Evolutionary conservation across 202 grass and related monocot species (phyloP).

Genomic region (Elaeis oleifera): DNA sequence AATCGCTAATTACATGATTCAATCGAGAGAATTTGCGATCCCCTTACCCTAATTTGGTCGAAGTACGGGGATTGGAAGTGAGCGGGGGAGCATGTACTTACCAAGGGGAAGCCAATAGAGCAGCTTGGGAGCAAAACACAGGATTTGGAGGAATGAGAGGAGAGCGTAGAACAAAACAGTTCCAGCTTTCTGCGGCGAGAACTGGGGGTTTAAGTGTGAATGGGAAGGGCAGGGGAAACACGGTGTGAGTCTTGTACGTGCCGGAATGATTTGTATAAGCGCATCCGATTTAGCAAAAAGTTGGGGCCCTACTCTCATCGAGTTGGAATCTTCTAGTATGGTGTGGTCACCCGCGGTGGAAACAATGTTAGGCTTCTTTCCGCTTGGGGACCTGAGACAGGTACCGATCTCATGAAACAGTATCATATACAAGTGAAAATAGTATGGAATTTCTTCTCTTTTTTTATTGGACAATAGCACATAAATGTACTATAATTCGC

Average conservation of each 20-base stretch:
- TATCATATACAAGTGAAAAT: no score
- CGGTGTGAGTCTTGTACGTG: neutral
- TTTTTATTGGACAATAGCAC: no score
- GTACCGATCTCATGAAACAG: no score
- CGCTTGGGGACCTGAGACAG: no score
- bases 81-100: neutral
- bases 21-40: neutral
- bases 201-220: neutral
- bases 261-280: neutral
- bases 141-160: neutral
- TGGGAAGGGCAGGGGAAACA: neutral
- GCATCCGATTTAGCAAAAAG: no score
- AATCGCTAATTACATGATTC: neutral
- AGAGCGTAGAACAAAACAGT: neutral
- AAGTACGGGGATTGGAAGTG: no score
- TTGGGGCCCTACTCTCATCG: no score
- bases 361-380: no score
- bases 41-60: neutral
- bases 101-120: neutral
- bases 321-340: no score
- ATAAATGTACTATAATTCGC: no score
- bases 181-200: neutral
- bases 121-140: neutral
- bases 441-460: no score
- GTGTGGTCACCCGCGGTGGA: no score